Evolutionary conservation across 2,329 filamentous ascomycete genomes (phyloP).

Genomic region (Sporothrix euskadiensis): DNA sequence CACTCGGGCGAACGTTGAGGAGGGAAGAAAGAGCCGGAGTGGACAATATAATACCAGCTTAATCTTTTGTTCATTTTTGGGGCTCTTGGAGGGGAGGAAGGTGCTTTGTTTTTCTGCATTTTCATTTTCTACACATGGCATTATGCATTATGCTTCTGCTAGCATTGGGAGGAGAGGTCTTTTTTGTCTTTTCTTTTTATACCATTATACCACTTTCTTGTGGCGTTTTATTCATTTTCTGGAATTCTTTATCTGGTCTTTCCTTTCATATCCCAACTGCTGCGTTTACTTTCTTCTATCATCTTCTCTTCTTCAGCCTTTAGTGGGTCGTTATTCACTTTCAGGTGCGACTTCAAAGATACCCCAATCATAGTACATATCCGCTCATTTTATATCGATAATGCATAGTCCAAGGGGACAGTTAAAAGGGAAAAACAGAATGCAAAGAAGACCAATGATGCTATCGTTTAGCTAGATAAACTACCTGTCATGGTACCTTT

Average conservation of each 20-base stretch:
- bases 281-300: conserved; percentile 24
- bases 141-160: conserved; percentile 1
- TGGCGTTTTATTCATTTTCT: conserved; percentile 13
- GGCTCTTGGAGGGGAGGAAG: background rate
- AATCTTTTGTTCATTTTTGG: background rate
- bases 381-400: background rate
- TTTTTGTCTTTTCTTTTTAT: background rate
- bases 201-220: conserved; percentile 19
- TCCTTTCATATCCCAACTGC: conserved; percentile 28
- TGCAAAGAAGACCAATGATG: background rate
- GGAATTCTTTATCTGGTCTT: conserved; percentile 23
- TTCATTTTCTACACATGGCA: background rate
- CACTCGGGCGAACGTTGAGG: background rate
- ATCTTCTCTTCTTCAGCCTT: background rate
- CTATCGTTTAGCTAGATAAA: too few relatives aligned
- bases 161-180: conserved; percentile 23
- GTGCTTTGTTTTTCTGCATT: background rate
- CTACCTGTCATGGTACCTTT: too few relatives aligned
- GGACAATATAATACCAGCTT: background rate
- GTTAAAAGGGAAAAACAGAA: background rate
- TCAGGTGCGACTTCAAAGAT: conserved; percentile 23
- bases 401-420: background rate
- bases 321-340: background rate
- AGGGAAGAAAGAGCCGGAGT: background rate
- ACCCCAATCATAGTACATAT: conserved; percentile 19